Conservation (phyloP, 345 rosid species). For the Citrus sinensis region DNA sequence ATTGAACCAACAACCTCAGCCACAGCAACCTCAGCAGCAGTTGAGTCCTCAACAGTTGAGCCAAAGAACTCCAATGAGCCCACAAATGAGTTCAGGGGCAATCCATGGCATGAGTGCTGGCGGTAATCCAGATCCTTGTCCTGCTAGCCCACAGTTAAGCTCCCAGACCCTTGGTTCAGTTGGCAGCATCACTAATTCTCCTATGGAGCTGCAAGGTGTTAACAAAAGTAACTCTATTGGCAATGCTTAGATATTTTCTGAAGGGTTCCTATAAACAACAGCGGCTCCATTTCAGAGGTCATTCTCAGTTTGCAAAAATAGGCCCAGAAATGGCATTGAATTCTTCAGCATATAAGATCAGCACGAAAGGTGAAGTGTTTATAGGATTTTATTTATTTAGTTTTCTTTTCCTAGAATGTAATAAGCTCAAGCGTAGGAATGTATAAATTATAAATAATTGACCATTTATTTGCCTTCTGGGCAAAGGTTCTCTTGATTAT, state of each 20-base stretch:
- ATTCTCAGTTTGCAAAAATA: not conserved
- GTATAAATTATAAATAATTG: not conserved
- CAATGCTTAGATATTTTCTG: slow-evolving; percentile 21
- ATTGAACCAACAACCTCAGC: slow-evolving; percentile 48
- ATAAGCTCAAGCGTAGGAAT: not conserved
- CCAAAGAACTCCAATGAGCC: slow-evolving; percentile 89
- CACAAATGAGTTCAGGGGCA: slow-evolving; percentile 79
- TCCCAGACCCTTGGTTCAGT: slow-evolving; percentile 90
- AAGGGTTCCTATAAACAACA: not conserved
- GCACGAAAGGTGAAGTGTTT: not conserved
- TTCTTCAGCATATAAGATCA: not conserved
- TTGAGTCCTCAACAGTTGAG: slow-evolving; percentile 52
- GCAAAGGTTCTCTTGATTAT: slow-evolving; percentile 3
- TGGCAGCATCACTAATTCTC: slow-evolving; percentile 86
- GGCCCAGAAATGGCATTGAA: not conserved
- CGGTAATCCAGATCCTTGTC: slow-evolving; percentile 78
- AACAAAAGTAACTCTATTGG: slow-evolving; percentile 73
- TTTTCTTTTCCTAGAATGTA: not conserved
- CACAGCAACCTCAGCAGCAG: slow-evolving; percentile 59
- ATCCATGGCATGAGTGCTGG: slow-evolving; percentile 72
- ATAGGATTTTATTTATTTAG: not conserved
- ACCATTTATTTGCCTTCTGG: slow-evolving; percentile 4
- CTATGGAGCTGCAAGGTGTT: slow-evolving; percentile 89
- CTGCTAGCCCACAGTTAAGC: slow-evolving; percentile 94
- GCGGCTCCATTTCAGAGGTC: not conserved